Percentiles rank a stretch among this genome's conserved stretches.
Conservation (phyloP, 768 basidiomycete species). For the Lyophyllum atratum region DNA sequence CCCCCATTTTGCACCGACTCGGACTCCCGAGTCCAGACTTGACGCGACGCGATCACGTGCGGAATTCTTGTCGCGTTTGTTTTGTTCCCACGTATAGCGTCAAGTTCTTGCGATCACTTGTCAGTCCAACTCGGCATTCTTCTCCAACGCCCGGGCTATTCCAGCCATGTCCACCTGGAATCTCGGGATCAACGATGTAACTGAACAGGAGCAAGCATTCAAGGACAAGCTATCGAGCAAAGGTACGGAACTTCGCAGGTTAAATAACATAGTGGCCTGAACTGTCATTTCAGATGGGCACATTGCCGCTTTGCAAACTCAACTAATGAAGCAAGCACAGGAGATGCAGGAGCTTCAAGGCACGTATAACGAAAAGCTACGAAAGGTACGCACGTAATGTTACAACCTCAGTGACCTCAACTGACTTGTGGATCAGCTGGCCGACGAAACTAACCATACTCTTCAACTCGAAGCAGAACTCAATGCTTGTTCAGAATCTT, state of each 20-base stretch:
- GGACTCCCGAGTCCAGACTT: not conserved
- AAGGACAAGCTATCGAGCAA: slow-evolving; percentile 53
- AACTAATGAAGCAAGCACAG: slow-evolving; percentile 40
- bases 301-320: slow-evolving; percentile 48
- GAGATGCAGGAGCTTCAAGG: slow-evolving; percentile 45
- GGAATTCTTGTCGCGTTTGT: slow-evolving; percentile 20
- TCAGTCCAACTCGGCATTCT: not conserved
- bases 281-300: slow-evolving; percentile 40
- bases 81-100: slow-evolving; percentile 13
- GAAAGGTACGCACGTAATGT: slow-evolving; percentile 39
- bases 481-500: slow-evolving; percentile 50
- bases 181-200: slow-evolving; percentile 46
- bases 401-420: not conserved
- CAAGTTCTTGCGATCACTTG: not conserved
- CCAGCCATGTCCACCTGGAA: slow-evolving; percentile 49
- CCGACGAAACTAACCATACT: slow-evolving; percentile 55
- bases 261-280: not conserved
- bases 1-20: too few species aligned
- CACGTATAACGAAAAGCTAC: slow-evolving; percentile 44
- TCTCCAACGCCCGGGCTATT: slow-evolving; percentile 2
- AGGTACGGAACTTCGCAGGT: slow-evolving; percentile 32
- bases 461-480: slow-evolving; percentile 56
- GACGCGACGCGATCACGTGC: slow-evolving; percentile 29
- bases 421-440: slow-evolving; percentile 42
- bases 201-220: slow-evolving; percentile 45